phyloP scores from a whole-genome alignment of 139 green algal species.

The Trebouxia sp. region DNA sequence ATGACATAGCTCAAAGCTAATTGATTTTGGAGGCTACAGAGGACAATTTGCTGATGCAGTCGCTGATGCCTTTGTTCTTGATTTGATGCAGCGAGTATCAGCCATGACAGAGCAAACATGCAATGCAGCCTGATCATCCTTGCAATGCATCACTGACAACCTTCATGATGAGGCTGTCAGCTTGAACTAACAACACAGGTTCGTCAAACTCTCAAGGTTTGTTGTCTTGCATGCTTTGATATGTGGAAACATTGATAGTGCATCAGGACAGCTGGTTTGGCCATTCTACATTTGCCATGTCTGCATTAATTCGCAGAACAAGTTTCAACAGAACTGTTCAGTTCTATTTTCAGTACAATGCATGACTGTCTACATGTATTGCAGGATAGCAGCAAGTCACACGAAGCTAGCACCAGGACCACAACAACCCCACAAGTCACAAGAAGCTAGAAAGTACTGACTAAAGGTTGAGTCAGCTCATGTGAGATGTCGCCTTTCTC shows the following conservation, averaged over 20 bases:
- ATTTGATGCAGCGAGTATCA: not conserved
- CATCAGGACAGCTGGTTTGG: not conserved
- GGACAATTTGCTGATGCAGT: constrained; percentile 15
- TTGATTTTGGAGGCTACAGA: constrained; percentile 9
- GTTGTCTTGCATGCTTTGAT: not conserved
- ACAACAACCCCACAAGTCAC: not conserved
- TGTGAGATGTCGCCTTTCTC: not conserved
- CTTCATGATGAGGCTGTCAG: not conserved
- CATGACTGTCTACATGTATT: not conserved
- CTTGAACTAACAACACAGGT: not conserved
- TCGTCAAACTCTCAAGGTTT: not conserved
- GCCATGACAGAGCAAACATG: constrained; percentile 11
- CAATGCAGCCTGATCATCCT: not conserved
- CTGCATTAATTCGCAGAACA: not conserved
- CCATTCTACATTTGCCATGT: not conserved
- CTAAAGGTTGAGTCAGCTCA: not conserved
- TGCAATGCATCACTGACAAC: not conserved
- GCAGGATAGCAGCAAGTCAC: constrained; percentile 2
- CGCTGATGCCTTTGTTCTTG: not conserved
- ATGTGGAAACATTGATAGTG: not conserved
- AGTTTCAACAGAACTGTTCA: not conserved
- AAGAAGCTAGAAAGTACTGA: not conserved
- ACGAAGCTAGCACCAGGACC: not conserved
- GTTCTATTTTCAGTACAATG: not conserved
- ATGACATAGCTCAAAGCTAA: not conserved